Base-by-base conservation (phyloP, 2,329 filamentous ascomycete genomes). In the Fusarium lyarnte region DNA sequence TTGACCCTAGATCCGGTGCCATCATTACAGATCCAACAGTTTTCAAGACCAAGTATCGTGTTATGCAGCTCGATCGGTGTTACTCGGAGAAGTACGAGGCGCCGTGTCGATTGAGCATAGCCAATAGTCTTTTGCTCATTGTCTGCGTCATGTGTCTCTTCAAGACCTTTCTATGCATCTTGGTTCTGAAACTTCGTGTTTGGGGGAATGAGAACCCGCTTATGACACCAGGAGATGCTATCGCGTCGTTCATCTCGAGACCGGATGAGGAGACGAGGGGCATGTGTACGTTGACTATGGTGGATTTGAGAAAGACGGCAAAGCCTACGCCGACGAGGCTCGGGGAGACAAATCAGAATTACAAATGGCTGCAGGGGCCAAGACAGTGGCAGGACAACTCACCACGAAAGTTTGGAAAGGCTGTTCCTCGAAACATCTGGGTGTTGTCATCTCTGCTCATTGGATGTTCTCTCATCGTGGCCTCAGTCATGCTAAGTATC, bases 181-280 rank as follows among this genome's bases (percentile, higher is more conserved):
- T 67, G 5, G 71, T 69, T 3, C 31, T 73, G 4, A 63, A 41
- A 1, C 25, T 69, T 17, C 45, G 72, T 2, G 61, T 66, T 6
- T 75, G 72, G 72, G 68, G 63, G 0, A 2, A 43, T 0, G 66
- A 75, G 2, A 38, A 66, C 5, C 72, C 73, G 27, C 46, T 75
- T 0, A 64, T 75, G 58, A 75, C 72, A 1, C 63, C 70, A 0
- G 72, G 72, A 19, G 73, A 74, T 45, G 73, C 73, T 1, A 70
- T 74, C 2, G 69, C 70, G 21, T 74, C 73, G 5, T 74, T 74
- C 8, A 64, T 74, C 1, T 38, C 58, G 2, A 73, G 11, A 0
- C 69, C 66, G 1, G 66, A 73, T 35, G 46, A 73, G 4, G 63
- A 73, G 42, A 74, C 73, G 8, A 62, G 33, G 6, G 69, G 55